Percentiles rank a stretch among this genome's conserved stretches.
phyloP scores from a whole-genome alignment of 1,139 yeast genomes.

The Groenewaldozyma sp. region DNA sequence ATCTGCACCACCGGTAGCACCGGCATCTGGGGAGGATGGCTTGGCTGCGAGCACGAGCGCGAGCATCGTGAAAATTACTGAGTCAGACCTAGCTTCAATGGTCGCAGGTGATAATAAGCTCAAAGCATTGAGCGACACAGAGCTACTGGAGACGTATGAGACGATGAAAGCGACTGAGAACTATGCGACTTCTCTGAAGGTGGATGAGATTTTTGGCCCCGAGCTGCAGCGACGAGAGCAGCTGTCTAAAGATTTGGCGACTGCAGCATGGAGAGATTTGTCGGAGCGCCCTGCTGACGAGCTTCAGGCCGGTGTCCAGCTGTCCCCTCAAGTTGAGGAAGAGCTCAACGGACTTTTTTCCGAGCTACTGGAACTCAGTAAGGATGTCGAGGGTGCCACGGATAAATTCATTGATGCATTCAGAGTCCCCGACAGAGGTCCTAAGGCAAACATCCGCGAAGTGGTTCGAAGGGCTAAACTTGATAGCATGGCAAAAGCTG shows the following conservation, averaged over 20 bases:
- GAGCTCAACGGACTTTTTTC: slow-evolving; percentile 24
- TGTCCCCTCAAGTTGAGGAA: slow-evolving; percentile 22
- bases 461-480: slow-evolving; percentile 4
- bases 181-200: background rate
- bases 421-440: slow-evolving; percentile 10
- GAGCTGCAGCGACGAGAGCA: background rate
- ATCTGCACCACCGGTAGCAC: too few relatives aligned
- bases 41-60: too few relatives aligned
- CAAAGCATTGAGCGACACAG: background rate
- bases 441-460: slow-evolving; percentile 5
- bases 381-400: slow-evolving; percentile 20
- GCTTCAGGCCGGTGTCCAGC: slow-evolving; percentile 10
- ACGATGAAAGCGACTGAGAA: background rate
- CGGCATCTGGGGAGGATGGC: too few relatives aligned
- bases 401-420: slow-evolving; percentile 12
- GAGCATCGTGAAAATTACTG: too few relatives aligned
- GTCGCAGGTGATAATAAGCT: background rate
- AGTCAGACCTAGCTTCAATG: too few relatives aligned
- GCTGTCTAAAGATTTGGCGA: background rate
- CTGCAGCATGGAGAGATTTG: background rate
- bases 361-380: slow-evolving; percentile 25
- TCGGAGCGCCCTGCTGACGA: slow-evolving; percentile 6
- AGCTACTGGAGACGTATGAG: background rate
- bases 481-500: slow-evolving; percentile 9
- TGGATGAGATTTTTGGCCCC: slow-evolving; percentile 1